A percentile compares a stretch with the other conserved stretches of the same genome.
Conservation (phyloP, 1,284 basidiomycete species). For the Sanghuangporus weigelae region DNA sequence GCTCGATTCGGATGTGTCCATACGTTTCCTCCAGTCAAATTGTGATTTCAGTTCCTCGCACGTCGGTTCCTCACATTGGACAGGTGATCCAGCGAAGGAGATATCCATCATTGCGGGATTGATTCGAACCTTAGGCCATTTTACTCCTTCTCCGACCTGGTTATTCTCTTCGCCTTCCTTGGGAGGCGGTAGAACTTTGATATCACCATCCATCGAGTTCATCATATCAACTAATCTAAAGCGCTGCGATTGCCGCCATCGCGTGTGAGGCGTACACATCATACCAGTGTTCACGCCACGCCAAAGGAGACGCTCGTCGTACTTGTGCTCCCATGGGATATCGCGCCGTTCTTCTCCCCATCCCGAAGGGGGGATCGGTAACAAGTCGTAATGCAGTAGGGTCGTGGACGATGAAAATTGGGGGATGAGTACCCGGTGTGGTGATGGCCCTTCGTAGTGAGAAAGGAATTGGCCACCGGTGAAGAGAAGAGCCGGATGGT, state of each 20-base stretch:
- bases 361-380: constrained; percentile 44
- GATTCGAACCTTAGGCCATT: constrained; percentile 29
- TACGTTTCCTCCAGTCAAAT: constrained; percentile 43
- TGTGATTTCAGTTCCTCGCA: constrained; percentile 39
- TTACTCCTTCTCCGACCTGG: constrained; percentile 35
- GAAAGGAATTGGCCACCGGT: constrained; percentile 53
- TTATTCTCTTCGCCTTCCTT: constrained; percentile 28
- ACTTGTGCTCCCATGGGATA: constrained; percentile 50
- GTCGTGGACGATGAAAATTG: constrained; percentile 54
- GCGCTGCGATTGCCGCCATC: constrained; percentile 51
- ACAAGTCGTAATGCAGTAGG: constrained; percentile 54
- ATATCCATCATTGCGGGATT: constrained; percentile 53
- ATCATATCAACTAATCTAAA: constrained; percentile 31
- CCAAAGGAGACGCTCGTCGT: constrained; percentile 57
- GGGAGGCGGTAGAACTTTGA: constrained; percentile 30
- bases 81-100: constrained; percentile 39
- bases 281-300: constrained; percentile 66
- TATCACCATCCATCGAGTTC: constrained; percentile 32
- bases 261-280: constrained; percentile 34
- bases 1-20: constrained; percentile 43
- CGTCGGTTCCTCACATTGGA: constrained; percentile 35
- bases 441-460: constrained; percentile 44
- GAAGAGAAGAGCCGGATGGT: constrained; percentile 45
- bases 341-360: constrained; percentile 41
- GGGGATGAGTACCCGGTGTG: constrained; percentile 40